Evolutionary conservation across 2,329 filamentous ascomycete genomes (phyloP).

Genomic region (Ceratocystis eucalypticola): DNA sequence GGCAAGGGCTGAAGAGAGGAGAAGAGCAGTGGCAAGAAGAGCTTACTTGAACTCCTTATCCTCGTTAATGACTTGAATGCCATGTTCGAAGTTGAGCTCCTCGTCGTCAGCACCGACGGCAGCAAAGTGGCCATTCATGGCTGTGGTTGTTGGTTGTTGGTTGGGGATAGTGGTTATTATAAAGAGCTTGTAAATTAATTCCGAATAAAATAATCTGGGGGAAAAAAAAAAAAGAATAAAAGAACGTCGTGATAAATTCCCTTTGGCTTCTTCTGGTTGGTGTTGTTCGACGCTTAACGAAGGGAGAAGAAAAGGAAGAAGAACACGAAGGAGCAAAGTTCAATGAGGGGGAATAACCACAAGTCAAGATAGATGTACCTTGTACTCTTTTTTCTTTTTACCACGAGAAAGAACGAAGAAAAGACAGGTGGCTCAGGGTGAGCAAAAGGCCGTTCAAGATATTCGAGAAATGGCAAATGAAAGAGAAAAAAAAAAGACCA

Average conservation of each 20-base stretch:
- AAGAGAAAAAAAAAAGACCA: not conserved
- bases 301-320: not conserved
- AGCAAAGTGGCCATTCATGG: slow-evolving; percentile 71
- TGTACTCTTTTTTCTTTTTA: not conserved
- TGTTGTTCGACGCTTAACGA: not conserved
- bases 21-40: not conserved
- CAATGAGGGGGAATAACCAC: not conserved
- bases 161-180: no score
- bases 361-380: slow-evolving; percentile 6
- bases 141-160: not conserved
- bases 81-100: slow-evolving; percentile 67
- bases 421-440: slow-evolving; percentile 1
- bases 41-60: slow-evolving; percentile 89
- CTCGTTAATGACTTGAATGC: slow-evolving; percentile 83
- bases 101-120: slow-evolving; percentile 52
- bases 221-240: slow-evolving; percentile 2
- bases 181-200: no score
- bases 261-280: not conserved
- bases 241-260: not conserved
- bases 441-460: not conserved
- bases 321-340: not conserved
- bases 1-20: not conserved
- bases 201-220: not conserved
- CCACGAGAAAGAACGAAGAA: not conserved
- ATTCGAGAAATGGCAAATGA: not conserved